phyloP scores from a whole-genome alignment of 495 filamentous ascomycete genomes.

The Xylaria acuta region DNA sequence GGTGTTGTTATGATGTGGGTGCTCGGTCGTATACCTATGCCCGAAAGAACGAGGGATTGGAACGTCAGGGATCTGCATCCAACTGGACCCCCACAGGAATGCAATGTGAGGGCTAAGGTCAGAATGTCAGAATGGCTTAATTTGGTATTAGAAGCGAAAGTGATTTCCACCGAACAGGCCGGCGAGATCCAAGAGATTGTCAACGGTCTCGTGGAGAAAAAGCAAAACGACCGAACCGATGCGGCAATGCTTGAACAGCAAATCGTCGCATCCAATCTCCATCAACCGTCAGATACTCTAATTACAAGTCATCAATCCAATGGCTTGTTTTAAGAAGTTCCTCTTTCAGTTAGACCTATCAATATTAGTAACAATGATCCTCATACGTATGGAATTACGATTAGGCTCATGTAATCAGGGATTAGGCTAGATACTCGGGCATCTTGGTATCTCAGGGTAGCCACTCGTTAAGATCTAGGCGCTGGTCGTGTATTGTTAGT shows the following conservation, averaged over 20 bases:
- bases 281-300: not conserved
- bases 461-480: not conserved
- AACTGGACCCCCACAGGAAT: not conserved
- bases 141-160: not conserved
- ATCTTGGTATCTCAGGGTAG: not conserved
- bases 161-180: not conserved
- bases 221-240: not conserved
- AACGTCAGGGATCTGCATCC: not conserved
- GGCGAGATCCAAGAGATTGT: constrained; percentile 7
- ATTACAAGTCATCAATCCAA: not conserved
- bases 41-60: not conserved
- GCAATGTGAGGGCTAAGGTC: not conserved
- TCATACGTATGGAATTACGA: not conserved
- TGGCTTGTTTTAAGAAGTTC: not conserved
- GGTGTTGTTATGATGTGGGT: constrained; percentile 22
- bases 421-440: not conserved
- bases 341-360: not conserved
- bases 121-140: not conserved
- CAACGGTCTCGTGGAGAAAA: not conserved
- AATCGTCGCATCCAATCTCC: not conserved
- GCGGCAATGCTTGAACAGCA: not conserved
- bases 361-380: not conserved
- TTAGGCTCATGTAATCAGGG: not conserved
- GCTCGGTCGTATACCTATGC: constrained; percentile 4
- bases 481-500: not conserved